phyloP scores from a whole-genome alignment of 169 alveolate genomes.

The Cryptosporidium sp. region DNA sequence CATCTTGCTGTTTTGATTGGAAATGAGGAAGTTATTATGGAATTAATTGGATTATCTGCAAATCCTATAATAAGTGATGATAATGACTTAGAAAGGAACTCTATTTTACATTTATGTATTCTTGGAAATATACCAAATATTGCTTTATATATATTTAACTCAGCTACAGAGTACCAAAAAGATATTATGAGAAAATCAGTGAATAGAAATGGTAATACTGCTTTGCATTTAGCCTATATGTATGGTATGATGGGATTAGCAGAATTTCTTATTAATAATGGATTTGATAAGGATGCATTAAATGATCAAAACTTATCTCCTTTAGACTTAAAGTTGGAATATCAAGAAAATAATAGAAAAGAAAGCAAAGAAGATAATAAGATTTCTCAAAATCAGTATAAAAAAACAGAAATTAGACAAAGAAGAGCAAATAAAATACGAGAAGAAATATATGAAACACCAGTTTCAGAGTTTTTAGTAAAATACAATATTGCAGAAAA shows the following conservation, averaged over 20 bases:
- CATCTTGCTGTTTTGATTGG: slow-evolving; percentile 20
- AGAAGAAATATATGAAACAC: slow-evolving; percentile 40
- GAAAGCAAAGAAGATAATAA: neutral
- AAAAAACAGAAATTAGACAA: slow-evolving; percentile 11
- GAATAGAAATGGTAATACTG: slow-evolving; percentile 32
- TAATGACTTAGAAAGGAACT: slow-evolving; percentile 15
- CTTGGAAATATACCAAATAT: slow-evolving; percentile 46
- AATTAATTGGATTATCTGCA: slow-evolving; percentile 48
- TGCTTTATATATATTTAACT: slow-evolving; percentile 34
- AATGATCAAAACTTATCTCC: slow-evolving; percentile 29
- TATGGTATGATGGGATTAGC: slow-evolving; percentile 61
- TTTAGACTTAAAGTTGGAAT: slow-evolving; percentile 13
- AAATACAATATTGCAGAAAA: slow-evolving; percentile 51
- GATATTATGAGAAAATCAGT: slow-evolving; percentile 19
- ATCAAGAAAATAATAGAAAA: neutral
- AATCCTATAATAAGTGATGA: slow-evolving; percentile 21
- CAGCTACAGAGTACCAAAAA: slow-evolving; percentile 41
- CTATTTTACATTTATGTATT: slow-evolving; percentile 39
- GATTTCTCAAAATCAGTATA: neutral
- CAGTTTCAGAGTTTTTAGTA: slow-evolving; percentile 44
- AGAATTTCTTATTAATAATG: slow-evolving; percentile 5
- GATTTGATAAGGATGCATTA: slow-evolving; percentile 3
- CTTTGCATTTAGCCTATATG: slow-evolving; percentile 56
- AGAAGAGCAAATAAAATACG: slow-evolving; percentile 9
- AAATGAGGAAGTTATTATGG: slow-evolving; percentile 40